Base-by-base conservation (phyloP, 2,329 filamentous ascomycete species). In the Pezicula neosporulosa region DNA sequence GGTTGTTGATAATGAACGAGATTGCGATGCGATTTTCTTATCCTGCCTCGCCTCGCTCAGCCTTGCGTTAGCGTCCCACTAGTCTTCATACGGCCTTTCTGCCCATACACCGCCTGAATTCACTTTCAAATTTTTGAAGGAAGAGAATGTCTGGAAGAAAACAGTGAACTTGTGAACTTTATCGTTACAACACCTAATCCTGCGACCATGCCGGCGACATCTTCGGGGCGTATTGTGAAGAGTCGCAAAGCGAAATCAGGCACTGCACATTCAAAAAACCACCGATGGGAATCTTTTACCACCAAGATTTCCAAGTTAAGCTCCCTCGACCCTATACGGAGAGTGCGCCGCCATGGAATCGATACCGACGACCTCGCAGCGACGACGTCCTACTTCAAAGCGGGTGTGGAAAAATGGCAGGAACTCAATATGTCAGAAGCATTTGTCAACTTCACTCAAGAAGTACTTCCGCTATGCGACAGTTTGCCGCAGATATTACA, bases 401-500 rank as follows among this genome's bases (percentile, higher is more conserved):
- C 84, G 43, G 85, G 90, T 1, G 75, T 97, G 57, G 84, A 91
- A 57, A 89, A 89, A 80, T 99, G 94, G 94, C 76, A 81, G 49
- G 94, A 97, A 62, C 81, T 96, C 69, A 97, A 97, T 71, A 77
- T 97, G 56, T 91, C 93, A 15, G 85, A 87, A 56, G 81, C 78
- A 35, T 99, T 96, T 65, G 82, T 83, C 45, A 75, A 77, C 39
- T 97, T 99, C 71, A 81, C 85, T 60, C 82, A 85, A 56, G 82
- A 89, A 66, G 84, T 90, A 44, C 77, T 81, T 60, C 85, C 89
- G 49, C 78, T 96, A 49, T 93, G 85, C 75, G 92, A 97, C 69
- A 97, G 86, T 65, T 80, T 99, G 41, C 86, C 92, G 19, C 90
- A 97, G 70, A 88, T 99, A 58, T 75, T 99, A 54, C 89, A 97